Conservation (phyloP, 257 asterid genomes). For the Eucommia ulmoides region DNA sequence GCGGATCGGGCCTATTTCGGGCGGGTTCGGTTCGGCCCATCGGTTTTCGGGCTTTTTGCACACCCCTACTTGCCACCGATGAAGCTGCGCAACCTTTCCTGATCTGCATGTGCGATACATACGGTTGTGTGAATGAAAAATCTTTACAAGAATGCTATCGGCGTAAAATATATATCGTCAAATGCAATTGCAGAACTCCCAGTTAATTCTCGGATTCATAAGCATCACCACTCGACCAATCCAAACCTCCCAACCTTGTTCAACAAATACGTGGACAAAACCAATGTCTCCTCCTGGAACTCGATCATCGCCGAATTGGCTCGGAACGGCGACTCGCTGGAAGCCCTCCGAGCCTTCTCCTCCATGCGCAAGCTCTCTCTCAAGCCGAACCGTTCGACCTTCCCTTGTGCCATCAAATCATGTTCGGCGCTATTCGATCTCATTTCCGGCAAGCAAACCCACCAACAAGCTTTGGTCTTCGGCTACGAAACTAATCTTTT, state of each 20-base stretch:
- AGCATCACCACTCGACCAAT: conserved; percentile 16
- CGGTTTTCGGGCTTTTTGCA: no score
- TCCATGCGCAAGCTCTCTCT: conserved; percentile 75
- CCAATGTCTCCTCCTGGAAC: conserved; percentile 75
- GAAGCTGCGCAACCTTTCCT: no score
- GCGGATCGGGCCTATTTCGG: no score
- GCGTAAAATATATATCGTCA: no score
- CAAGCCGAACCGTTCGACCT: conserved; percentile 66
- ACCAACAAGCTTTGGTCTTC: conserved; percentile 64
- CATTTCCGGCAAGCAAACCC: conserved; percentile 70
- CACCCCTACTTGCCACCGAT: no score
- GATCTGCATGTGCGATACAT: no score
- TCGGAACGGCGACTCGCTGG: conserved; percentile 65
- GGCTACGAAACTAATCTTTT: conserved; percentile 63
- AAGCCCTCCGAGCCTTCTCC: conserved; percentile 74
- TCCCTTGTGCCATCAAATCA: conserved; percentile 81
- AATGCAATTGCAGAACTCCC: no score
- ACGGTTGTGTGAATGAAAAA: no score
- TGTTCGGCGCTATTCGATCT: conserved; percentile 74
- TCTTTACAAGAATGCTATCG: no score
- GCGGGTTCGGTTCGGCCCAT: no score
- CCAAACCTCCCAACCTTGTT: conserved; percentile 40
- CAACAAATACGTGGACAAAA: conserved; percentile 65
- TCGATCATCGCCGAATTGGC: conserved; percentile 81
- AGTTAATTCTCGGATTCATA: not conserved